A percentile compares a stretch with the other conserved stretches of the same genome.
These are phyloP conservation scores for Zarea fungicola DNA, from an alignment of 2,329 filamentous ascomycete genomes.

Conservation along the genomic window DNA sequence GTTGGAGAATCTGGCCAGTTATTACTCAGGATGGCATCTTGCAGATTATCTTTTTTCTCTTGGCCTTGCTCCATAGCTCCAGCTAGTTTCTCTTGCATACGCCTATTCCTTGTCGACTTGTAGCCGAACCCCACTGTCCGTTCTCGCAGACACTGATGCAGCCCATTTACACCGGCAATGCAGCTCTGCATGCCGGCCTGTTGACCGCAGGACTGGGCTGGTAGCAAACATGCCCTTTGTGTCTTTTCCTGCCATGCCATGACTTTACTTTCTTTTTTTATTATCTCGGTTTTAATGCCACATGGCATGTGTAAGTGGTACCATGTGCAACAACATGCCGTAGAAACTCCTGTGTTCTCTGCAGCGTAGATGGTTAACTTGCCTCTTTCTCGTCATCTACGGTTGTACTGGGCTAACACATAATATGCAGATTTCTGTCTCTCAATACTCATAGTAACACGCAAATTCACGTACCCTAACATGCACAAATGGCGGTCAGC, in stretches of 20 bases:
- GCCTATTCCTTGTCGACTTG: background rate
- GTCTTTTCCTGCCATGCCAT: background rate
- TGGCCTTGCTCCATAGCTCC: background rate
- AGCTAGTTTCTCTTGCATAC: background rate
- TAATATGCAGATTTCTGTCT: no score
- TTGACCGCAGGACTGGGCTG: conserved; percentile 6
- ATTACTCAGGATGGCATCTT: background rate
- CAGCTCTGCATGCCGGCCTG: conserved; percentile 4
- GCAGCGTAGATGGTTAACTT: no score
- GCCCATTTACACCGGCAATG: conserved; percentile 6
- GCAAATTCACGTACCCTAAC: no score
- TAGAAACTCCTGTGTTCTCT: no score
- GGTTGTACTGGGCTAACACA: no score
- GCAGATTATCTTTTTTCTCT: background rate
- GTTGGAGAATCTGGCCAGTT: background rate
- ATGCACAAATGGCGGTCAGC: conserved; percentile 9
- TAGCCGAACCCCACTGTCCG: background rate
- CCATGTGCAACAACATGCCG: background rate
- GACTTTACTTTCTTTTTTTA: background rate
- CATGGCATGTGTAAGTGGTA: background rate
- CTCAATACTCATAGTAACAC: no score
- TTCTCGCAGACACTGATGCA: background rate
- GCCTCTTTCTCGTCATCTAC: no score
- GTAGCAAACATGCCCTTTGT: background rate
- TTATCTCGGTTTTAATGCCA: background rate